Evolutionary conservation across 495 filamentous ascomycete genomes (phyloP).

Genomic region (Talaromyces wortmannii): DNA sequence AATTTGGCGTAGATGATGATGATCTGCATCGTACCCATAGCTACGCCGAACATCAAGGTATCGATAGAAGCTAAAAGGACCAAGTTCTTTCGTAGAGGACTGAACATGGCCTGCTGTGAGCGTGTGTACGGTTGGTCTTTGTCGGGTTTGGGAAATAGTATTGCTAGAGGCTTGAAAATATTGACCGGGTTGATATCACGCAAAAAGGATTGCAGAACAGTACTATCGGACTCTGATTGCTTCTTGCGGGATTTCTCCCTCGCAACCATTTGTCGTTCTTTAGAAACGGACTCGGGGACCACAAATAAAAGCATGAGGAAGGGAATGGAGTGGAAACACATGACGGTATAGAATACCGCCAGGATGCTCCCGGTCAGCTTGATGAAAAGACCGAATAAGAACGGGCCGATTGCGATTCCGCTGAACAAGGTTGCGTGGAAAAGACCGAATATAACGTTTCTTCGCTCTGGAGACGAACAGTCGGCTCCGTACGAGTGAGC

Average conservation of each 20-base stretch:
- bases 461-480: conserved; percentile 69
- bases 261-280: conserved; percentile 57
- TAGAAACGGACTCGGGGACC: conserved; percentile 76
- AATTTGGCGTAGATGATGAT: conserved; percentile 73
- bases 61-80: conserved; percentile 74
- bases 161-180: conserved; percentile 65
- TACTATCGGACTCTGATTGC: conserved; percentile 1
- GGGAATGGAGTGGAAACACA: conserved; percentile 66
- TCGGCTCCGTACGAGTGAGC: conserved; percentile 82
- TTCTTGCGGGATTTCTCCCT: conserved; percentile 52
- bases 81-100: conserved; percentile 67
- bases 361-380: conserved; percentile 59
- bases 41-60: conserved; percentile 68
- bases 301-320: conserved; percentile 59
- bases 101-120: conserved; percentile 52
- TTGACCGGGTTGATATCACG: conserved; percentile 42
- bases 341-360: conserved; percentile 69
- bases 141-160: conserved; percentile 68
- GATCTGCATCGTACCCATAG: conserved; percentile 72
- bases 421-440: conserved; percentile 83
- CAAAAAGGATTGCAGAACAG: conserved; percentile 11
- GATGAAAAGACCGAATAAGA: conserved; percentile 71
- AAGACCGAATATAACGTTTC: conserved; percentile 82
- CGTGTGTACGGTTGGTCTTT: conserved; percentile 52
- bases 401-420: conserved; percentile 78